phyloP scores from a whole-genome alignment of 2,329 filamentous ascomycete species.

The Penicillium sclerotigenum region DNA sequence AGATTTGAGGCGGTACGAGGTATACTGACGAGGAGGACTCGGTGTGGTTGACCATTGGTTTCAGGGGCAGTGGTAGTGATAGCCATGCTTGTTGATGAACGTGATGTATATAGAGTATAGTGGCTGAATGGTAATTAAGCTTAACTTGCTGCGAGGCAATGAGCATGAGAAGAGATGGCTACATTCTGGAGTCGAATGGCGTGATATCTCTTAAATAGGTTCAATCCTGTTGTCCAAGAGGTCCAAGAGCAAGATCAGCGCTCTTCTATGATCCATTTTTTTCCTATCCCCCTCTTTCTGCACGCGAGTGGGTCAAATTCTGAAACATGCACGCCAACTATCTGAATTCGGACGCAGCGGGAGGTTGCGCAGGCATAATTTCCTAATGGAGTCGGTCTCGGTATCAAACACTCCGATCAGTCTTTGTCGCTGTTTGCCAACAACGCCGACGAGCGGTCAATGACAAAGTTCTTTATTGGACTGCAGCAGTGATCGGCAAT shows the following conservation, averaged over 20 bases:
- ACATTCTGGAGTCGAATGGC: slow-evolving; percentile 2
- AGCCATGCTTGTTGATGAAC: neutral
- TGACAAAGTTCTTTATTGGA: neutral
- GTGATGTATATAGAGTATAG: neutral
- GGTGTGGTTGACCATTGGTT: neutral
- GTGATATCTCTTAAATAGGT: slow-evolving; percentile 5
- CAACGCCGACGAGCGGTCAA: neutral
- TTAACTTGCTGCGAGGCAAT: slow-evolving; percentile 1
- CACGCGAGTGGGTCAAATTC: neutral
- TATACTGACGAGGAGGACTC: slow-evolving; percentile 8
- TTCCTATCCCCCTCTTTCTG: neutral
- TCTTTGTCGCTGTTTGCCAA: neutral
- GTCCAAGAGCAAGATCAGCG: neutral
- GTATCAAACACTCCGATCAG: neutral
- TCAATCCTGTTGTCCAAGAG: neutral
- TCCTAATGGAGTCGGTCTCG: neutral
- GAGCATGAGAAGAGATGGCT: neutral
- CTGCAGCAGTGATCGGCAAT: neutral
- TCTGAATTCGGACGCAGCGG: neutral
- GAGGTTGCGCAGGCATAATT: neutral
- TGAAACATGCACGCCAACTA: neutral
- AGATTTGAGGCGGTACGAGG: slow-evolving; percentile 19
- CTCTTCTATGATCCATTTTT: neutral
- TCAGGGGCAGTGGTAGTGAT: too few relatives aligned
- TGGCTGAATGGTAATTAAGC: slow-evolving; percentile 1